Base-by-base conservation (phyloP, 2,329 filamentous ascomycete species). In the Colletotrichum lini region DNA sequence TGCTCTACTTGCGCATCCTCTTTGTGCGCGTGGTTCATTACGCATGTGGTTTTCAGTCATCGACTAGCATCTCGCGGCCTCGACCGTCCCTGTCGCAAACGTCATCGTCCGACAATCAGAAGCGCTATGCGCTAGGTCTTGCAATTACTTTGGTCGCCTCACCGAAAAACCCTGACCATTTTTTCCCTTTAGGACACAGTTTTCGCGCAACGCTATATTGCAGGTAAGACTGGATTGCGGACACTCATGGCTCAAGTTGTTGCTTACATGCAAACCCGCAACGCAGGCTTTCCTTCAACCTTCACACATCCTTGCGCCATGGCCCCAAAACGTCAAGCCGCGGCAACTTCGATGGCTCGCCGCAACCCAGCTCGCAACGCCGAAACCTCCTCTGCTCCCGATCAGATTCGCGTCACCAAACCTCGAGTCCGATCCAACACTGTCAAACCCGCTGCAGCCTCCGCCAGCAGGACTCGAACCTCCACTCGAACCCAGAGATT, bases 11-110 rank as follows among this genome's bases (percentile, higher is more conserved):
- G 8, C 35, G 30, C 26, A 18, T 15, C 21, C 15, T 21, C 7
- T 42, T 7, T 56, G 4, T 23, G 2, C 21, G 3, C 42, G 40
- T 12, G 12, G 10, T 42, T 42, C 47, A n/a, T 45, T 38, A 15
- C 44, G 35, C 35, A 35, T 49, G 42, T 42, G n/a, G n/a, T 42
- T 21, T 16, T 18, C 13, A 45, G 18, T 44, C 12, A 10, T 18
- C 15, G 21, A 15, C 18, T 15, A 35, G 23, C 18, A 45, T 21
- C 13, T 18, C 42, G 47, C 56, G 56, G 38, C 53, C 52, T 57
- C 63, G 50, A 45, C 50, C 26, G 50, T 58, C 38, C 57, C 30
- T 42, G 40, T 64, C 65, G 69, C 69, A 64, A 72, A 72, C 65
- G 65, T 72, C 69, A 72, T 69, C 53, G 42, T 40, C 52, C 40